Evolutionary conservation across 257 asterid genomes (phyloP).

Genomic region (Fraxinus americana): DNA sequence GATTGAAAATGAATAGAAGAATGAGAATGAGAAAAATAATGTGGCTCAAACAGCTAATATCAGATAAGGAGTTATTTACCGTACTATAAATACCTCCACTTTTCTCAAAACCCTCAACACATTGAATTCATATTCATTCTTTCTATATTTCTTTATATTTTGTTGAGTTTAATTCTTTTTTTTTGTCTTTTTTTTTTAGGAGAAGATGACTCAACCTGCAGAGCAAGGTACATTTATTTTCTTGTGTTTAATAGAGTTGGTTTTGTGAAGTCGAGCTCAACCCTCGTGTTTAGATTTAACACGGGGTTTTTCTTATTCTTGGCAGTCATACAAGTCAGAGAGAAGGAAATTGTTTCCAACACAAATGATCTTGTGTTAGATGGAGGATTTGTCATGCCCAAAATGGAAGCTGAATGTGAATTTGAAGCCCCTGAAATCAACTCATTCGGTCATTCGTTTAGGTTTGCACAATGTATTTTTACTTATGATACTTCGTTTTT

Average conservation of each 20-base stretch:
- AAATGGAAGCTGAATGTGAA: constrained; percentile 23
- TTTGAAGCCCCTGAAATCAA: constrained; percentile 65
- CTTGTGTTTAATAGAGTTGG: background rate
- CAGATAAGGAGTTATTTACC: constrained; percentile 49
- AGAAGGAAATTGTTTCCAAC: constrained; percentile 25
- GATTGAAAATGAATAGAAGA: no score
- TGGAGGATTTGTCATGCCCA: constrained; percentile 51
- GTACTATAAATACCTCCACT: constrained; percentile 45
- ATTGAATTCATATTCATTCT: background rate
- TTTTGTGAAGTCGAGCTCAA: background rate
- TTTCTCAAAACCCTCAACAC: background rate
- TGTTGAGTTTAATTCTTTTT: background rate
- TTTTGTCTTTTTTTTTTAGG: no score
- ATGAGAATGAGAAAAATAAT: no score
- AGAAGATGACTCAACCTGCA: constrained; percentile 61
- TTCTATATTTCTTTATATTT: background rate
- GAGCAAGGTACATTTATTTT: constrained; percentile 38
- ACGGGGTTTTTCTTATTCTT: constrained; percentile 5
- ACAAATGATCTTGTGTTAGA: constrained; percentile 49
- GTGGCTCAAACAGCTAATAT: no score
- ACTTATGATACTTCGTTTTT: no score
- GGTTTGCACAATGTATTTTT: constrained; percentile 30
- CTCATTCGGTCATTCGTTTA: constrained; percentile 60
- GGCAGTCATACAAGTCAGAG: constrained; percentile 40
- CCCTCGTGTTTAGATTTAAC: background rate